phyloP scores from a whole-genome alignment of 169 alveolate genomes.

The Eimeria zaria region DNA sequence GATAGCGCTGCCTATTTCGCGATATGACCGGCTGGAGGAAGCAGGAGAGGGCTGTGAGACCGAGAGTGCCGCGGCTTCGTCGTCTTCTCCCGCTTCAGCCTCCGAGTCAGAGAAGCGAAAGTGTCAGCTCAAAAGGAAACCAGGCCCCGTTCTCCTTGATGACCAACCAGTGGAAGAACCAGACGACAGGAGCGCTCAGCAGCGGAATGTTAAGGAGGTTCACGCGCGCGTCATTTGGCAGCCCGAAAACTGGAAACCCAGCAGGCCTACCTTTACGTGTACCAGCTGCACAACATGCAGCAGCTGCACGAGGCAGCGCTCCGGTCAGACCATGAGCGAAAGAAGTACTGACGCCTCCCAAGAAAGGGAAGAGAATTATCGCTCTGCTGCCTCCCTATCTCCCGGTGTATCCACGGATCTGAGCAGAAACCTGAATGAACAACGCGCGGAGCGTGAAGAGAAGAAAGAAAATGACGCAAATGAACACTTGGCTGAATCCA shows the following conservation, averaged over 20 bases:
- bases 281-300: not conserved
- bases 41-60: not conserved
- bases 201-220: slow-evolving; percentile 39
- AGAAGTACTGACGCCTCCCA: not conserved
- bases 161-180: slow-evolving; percentile 10
- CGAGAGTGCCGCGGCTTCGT: not conserved
- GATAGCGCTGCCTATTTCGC: slow-evolving; percentile 51
- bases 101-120: not conserved
- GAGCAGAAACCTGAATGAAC: not conserved
- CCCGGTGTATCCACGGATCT: not conserved
- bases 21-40: not conserved
- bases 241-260: slow-evolving; percentile 64
- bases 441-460: not conserved
- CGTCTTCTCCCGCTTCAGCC: not conserved
- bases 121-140: not conserved
- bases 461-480: not conserved
- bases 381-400: not conserved
- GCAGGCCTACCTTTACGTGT: not conserved
- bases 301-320: not conserved
- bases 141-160: not conserved
- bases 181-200: slow-evolving; percentile 9
- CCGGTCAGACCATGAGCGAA: not conserved
- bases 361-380: not conserved
- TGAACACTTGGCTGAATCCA: not conserved
- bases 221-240: slow-evolving; percentile 43